A percentile compares a stretch with the other conserved stretches of the same genome.
Evolutionary conservation across 768 basidiomycete species (phyloP).

Genomic region (Sporobolomyces roseus): DNA sequence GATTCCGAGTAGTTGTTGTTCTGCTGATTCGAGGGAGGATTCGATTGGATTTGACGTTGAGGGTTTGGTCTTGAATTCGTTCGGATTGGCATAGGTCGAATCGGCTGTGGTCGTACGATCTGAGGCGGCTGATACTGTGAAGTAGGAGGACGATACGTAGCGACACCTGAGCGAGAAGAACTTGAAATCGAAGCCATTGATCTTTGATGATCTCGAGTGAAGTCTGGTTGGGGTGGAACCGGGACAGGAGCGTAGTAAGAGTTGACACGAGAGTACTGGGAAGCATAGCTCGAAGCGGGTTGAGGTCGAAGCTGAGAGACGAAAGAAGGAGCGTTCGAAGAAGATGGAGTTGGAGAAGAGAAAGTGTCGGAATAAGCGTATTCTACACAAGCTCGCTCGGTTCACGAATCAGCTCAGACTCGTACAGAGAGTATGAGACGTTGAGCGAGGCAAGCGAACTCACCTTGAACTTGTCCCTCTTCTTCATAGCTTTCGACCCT

Average conservation of each 20-base stretch:
- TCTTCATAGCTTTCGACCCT: too few relatives aligned
- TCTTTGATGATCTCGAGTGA: neutral
- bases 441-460: neutral
- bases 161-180: neutral
- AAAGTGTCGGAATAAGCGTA: too few relatives aligned
- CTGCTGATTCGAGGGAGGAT: too few relatives aligned
- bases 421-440: neutral
- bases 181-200: neutral
- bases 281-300: neutral
- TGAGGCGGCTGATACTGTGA: neutral
- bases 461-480: neutral
- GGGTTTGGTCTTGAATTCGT: too few relatives aligned
- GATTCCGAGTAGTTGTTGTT: too few relatives aligned
- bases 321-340: neutral
- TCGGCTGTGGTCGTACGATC: neutral
- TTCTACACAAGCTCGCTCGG: neutral
- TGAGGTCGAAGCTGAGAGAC: too few relatives aligned
- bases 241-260: too few relatives aligned
- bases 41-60: too few relatives aligned
- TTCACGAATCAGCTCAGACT: neutral
- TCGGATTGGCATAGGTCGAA: neutral
- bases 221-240: neutral
- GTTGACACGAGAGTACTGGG: neutral
- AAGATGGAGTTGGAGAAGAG: constrained; percentile 7
- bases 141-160: constrained; percentile 10